Percentiles rank a stretch among this genome's conserved stretches.
These are phyloP conservation scores for Lentinula lateritia DNA, from an alignment of 768 basidiomycete genomes.

Conservation along the genomic window DNA sequence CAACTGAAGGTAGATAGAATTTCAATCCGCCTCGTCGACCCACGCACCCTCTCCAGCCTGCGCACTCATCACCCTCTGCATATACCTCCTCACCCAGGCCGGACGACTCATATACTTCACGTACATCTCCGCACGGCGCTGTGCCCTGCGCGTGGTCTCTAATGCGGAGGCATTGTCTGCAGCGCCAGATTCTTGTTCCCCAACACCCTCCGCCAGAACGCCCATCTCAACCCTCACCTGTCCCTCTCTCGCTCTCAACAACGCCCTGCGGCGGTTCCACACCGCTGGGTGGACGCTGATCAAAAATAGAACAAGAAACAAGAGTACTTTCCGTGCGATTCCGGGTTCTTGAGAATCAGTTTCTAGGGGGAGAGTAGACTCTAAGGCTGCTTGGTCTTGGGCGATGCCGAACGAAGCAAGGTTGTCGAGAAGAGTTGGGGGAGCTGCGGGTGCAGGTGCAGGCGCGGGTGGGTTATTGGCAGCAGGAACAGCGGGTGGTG, in stretches of 20 bases:
- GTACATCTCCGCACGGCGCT: conserved; percentile 36
- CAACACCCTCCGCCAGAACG: conserved; percentile 17
- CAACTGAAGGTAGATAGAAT: not conserved
- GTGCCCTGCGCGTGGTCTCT: conserved; percentile 21
- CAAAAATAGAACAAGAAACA: conserved; percentile 52
- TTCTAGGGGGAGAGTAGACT: not conserved
- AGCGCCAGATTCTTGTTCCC: conserved; percentile 17
- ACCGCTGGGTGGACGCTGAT: conserved; percentile 68
- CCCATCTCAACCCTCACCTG: conserved; percentile 62
- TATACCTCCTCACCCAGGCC: conserved; percentile 59
- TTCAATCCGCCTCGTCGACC: not conserved
- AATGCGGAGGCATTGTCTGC: not conserved
- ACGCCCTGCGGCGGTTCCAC: conserved; percentile 61
- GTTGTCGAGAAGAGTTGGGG: conserved; percentile 29
- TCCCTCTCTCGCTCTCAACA: conserved; percentile 59
- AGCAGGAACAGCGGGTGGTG: conserved; percentile 5
- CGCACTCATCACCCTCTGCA: conserved; percentile 54
- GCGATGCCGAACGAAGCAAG: conserved; percentile 55
- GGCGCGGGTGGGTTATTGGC: not conserved
- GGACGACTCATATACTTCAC: conserved; percentile 48
- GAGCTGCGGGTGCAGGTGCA: not conserved
- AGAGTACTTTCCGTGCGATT: conserved; percentile 41
- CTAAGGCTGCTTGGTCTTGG: conserved; percentile 46
- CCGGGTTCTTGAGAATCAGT: conserved; percentile 31
- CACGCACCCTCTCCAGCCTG: conserved; percentile 26